Percentiles rank a stretch among this genome's conserved stretches.
Evolutionary conservation across 2,329 filamentous ascomycete species (phyloP).

Genomic region (Geoglossum cookeanum): DNA sequence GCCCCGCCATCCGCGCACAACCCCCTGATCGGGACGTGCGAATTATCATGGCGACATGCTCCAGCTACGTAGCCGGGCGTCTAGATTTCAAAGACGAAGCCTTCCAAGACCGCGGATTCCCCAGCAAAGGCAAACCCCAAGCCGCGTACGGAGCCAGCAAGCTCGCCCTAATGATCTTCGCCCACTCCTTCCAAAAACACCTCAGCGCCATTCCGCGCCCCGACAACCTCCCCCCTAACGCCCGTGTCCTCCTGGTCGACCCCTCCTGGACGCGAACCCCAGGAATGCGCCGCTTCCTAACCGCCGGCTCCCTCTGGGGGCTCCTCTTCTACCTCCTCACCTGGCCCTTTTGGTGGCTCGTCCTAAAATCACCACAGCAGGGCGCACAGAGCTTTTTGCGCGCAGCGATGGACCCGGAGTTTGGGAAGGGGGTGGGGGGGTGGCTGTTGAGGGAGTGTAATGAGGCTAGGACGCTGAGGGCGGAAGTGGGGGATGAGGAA

Average conservation of each 20-base stretch:
- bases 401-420: constrained; percentile 63
- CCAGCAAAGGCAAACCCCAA: neutral
- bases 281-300: constrained; percentile 72
- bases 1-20: constrained; percentile 74
- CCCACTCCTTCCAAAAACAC: constrained; percentile 80
- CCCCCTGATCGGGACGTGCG: constrained; percentile 87
- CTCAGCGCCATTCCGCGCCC: constrained; percentile 67
- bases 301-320: constrained; percentile 64
- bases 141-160: constrained; percentile 38
- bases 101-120: neutral
- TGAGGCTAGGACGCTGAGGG: constrained; percentile 49
- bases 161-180: constrained; percentile 75
- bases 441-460: constrained; percentile 77
- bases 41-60: constrained; percentile 70
- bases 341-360: constrained; percentile 69
- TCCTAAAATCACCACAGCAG: constrained; percentile 67
- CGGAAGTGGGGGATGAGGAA: constrained; percentile 59
- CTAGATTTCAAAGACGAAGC: constrained; percentile 1
- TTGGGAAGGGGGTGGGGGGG: constrained; percentile 45
- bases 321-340: constrained; percentile 55
- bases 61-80: constrained; percentile 51
- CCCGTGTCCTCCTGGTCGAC: constrained; percentile 71
- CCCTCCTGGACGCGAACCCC: constrained; percentile 73
- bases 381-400: constrained; percentile 76
- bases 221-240: constrained; percentile 63